phyloP scores from a whole-genome alignment of 2,329 filamentous ascomycete species.

The Calonectria honghensis region DNA sequence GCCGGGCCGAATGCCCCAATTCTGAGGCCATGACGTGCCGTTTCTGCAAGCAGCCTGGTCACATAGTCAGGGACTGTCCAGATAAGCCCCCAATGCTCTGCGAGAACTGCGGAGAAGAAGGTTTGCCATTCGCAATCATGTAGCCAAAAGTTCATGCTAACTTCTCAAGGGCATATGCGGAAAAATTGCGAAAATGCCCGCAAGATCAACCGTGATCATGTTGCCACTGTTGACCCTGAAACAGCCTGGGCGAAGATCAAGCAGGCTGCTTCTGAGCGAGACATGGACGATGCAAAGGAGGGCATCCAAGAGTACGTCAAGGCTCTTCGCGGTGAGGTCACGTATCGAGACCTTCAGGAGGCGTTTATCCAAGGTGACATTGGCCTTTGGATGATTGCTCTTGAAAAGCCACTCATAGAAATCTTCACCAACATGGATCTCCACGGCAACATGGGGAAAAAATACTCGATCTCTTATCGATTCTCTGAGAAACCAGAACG shows the following conservation, averaged over 20 bases:
- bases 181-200: constrained; percentile 76
- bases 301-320: constrained; percentile 78
- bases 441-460: constrained; percentile 80
- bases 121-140: constrained; percentile 59
- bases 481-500: constrained; percentile 75
- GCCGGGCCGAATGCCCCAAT: constrained; percentile 61
- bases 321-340: constrained; percentile 71
- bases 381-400: constrained; percentile 76
- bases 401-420: constrained; percentile 73
- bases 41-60: constrained; percentile 71
- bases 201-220: constrained; percentile 71
- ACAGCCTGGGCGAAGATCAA: constrained; percentile 75
- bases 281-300: constrained; percentile 78
- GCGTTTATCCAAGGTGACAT: constrained; percentile 74
- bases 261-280: constrained; percentile 70
- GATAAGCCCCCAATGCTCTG: constrained; percentile 73
- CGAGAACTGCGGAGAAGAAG: constrained; percentile 77
- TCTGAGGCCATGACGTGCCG: constrained; percentile 60
- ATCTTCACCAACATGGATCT: constrained; percentile 83
- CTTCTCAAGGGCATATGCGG: constrained; percentile 70
- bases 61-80: constrained; percentile 78
- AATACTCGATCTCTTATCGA: constrained; percentile 78
- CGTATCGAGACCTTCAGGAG: constrained; percentile 76
- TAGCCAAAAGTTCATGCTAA: constrained; percentile 37
- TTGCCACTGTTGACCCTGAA: constrained; percentile 71